Base-by-base conservation (phyloP, 345 rosid species). In the Microthlaspi erraticum region DNA sequence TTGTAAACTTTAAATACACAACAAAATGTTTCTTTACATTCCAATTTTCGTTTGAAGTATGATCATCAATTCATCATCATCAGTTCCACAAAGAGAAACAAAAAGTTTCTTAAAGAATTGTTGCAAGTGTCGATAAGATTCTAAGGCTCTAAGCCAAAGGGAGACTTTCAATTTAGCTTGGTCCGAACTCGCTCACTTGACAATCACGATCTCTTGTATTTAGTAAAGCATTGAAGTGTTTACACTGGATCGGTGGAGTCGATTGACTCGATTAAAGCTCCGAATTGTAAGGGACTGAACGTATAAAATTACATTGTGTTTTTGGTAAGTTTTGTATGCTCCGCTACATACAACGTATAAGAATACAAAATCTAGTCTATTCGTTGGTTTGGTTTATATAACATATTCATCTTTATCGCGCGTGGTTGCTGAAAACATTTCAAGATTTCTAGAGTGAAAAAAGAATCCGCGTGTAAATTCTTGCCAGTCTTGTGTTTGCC, bases 161-260 rank as follows among this genome's bases (percentile, higher is more conserved):
- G 52, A 17, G 41, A 48, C 51, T 29, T 37, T 37, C 42, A 20
- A n/a, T 36, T 34, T 9, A 13, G 20, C 18, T 64, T 43, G 41
- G 42, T 33, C 14, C 44, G 56, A 31, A 23, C 13, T 42, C 38
- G 5, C 66, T 61, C 52, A 33, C 52, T 62, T 62, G 41, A 10
- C 12, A 17, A 44, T 33, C 37, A 53, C 10, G 17, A 18, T 10
- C 11, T 46, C 19, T 23, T 2, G 26, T 23, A 2, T 63, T 33
- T 33, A 63, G 32, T 31, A 4, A 46, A 48, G 56, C 12, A 11
- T 8, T 18, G 5, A 12, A 48, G 13, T 63, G 2, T 12, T 36
- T 12, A 48, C 34, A 34, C 20, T 5, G 19, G 57, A 26, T 19
- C 9, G 19, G 20, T 36, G 4, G 26, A 14, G 1, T 1, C 31